Percentiles rank a stretch among this genome's conserved stretches.
Conservation (phyloP, 129 eudicot species). For the Flaveria brownii region DNA sequence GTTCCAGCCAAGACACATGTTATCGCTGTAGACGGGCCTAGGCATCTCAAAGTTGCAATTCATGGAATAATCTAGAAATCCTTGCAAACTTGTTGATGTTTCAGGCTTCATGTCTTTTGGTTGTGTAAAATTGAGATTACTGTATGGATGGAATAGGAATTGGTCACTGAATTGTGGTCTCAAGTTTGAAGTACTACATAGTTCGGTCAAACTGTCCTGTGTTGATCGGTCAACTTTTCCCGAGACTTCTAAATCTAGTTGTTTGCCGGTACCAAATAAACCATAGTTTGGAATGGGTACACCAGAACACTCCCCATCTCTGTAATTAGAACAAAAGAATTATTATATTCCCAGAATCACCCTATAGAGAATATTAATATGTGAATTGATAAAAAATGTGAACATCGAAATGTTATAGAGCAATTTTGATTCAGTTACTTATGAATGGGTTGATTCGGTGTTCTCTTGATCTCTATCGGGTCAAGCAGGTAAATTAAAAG, state of each 20-base stretch:
- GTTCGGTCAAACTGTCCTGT: slow-evolving; percentile 56
- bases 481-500: neutral
- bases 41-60: slow-evolving; percentile 57
- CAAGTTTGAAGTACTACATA: slow-evolving; percentile 47
- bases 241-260: slow-evolving; percentile 48
- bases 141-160: slow-evolving; percentile 46
- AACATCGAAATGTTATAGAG: neutral
- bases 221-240: slow-evolving; percentile 47
- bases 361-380: neutral
- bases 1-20: slow-evolving; percentile 50
- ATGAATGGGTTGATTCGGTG: neutral
- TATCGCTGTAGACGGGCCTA: slow-evolving; percentile 48
- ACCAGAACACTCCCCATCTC: slow-evolving; percentile 71
- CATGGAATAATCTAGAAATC: slow-evolving; percentile 50
- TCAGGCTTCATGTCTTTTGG: slow-evolving; percentile 45
- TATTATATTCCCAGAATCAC: slow-evolving; percentile 13
- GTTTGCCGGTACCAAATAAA: slow-evolving; percentile 46
- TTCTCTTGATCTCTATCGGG: neutral
- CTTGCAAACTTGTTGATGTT: slow-evolving; percentile 50
- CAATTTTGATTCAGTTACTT: neutral
- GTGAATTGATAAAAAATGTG: neutral
- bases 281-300: slow-evolving; percentile 48
- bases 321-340: slow-evolving; percentile 28
- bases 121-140: slow-evolving; percentile 48
- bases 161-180: slow-evolving; percentile 64